Base-by-base conservation (phyloP, 768 basidiomycete species). In the Calvatia gigantea region DNA sequence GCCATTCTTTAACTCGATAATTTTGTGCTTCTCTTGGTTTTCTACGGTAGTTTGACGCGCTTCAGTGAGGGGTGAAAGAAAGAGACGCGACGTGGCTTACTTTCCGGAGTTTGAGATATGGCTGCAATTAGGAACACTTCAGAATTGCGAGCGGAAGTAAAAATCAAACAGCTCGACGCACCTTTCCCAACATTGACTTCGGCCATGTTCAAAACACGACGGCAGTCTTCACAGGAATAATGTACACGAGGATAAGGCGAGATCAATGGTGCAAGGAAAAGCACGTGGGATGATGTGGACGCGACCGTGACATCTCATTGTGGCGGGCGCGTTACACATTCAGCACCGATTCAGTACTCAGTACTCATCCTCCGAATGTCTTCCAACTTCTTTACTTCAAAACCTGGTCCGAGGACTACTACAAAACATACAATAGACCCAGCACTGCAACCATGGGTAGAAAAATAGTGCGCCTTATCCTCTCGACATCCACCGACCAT, bases 381-480 rank as follows among this genome's bases (percentile, higher is more conserved):
- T 55, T 47, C 67, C 50, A 65, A 57, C 59, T 90, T 91, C 75
- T 89, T 91, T 68, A 72, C 75, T 57, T 64, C 71, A 42, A 80
- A 79, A 64, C 64, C 70, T 45, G 69, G 75, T 29, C 69, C 75
- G 50, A 80, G 76, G 64, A 47, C 72, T 44, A 57, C 72, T 28
- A 63, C 70, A 60, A 77, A 80, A 61, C 81, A 81, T 52, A 58
- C 64, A 1, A 70, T 77, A 8, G 83, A 85, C 54, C 84, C 84
- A 11, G 76, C 74, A 19, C 68, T 84, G 35, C 91, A 94, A 66
- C 94, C 97, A 58, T 99, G 97, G 97, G 94, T 99, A 0, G 97
- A 99, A 74, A 98, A 98, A 82, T 99, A 98, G 94, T 95, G 38
- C 47, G 84, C 72, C 8, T 7, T 14, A 15, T 31, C n/a, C n/a